Percentiles rank a stretch among this genome's conserved stretches.
phyloP scores from a whole-genome alignment of 2,329 filamentous ascomycete species.

The Rutstroemia sp. region DNA sequence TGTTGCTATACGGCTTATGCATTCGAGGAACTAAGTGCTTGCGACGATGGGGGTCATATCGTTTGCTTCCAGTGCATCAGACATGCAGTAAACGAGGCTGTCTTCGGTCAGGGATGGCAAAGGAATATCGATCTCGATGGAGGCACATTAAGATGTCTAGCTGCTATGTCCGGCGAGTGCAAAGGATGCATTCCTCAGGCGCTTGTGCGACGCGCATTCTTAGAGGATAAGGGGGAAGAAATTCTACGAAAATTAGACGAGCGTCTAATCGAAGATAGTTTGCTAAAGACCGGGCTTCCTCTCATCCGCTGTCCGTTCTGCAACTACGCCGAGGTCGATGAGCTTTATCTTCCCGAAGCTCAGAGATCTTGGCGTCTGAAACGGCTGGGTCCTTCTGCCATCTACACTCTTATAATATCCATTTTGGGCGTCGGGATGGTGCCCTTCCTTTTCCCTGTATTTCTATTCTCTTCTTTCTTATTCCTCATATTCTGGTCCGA shows the following conservation, averaged over 20 bases:
- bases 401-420: slow-evolving; percentile 33
- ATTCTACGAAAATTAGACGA: slow-evolving; percentile 70
- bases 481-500: slow-evolving; percentile 38
- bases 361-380: slow-evolving; percentile 51
- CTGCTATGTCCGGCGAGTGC: slow-evolving; percentile 64
- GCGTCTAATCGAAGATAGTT: slow-evolving; percentile 66
- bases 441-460: slow-evolving; percentile 47
- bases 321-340: slow-evolving; percentile 82
- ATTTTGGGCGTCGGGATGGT: slow-evolving; percentile 48
- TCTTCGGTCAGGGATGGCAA: slow-evolving; percentile 90
- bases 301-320: slow-evolving; percentile 87
- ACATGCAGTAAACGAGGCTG: slow-evolving; percentile 72
- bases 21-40: slow-evolving; percentile 67
- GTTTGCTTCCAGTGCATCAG: slow-evolving; percentile 79
- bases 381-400: slow-evolving; percentile 35
- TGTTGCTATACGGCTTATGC: slow-evolving; percentile 68
- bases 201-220: slow-evolving; percentile 66
- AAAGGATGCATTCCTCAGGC: slow-evolving; percentile 62
- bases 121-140: slow-evolving; percentile 66
- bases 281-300: slow-evolving; percentile 66
- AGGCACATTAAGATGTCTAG: slow-evolving; percentile 77
- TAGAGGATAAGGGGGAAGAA: slow-evolving; percentile 59
- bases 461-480: slow-evolving; percentile 40
- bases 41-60: slow-evolving; percentile 60
- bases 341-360: slow-evolving; percentile 54